Percentiles rank a stretch among this genome's conserved stretches.
phyloP scores from a whole-genome alignment of 306 rosid species.

The Corylus avellana region DNA sequence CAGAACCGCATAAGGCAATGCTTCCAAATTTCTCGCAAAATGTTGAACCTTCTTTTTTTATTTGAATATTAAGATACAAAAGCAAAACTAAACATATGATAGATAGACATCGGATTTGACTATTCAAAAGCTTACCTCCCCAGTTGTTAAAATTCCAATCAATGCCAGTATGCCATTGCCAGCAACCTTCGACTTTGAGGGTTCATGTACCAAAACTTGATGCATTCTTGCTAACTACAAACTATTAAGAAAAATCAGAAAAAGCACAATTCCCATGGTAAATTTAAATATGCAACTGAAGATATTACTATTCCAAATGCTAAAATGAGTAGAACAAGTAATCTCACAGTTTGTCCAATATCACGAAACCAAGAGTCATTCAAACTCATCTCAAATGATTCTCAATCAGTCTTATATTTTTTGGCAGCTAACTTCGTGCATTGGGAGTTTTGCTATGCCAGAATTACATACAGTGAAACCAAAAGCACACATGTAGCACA shows the following conservation, averaged over 20 bases:
- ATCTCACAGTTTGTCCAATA: slow-evolving; percentile 78
- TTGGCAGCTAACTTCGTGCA: slow-evolving; percentile 69
- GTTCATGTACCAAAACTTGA: slow-evolving; percentile 24
- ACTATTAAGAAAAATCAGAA: slow-evolving; percentile 37
- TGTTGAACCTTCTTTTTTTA: not conserved
- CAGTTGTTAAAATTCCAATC: slow-evolving; percentile 92
- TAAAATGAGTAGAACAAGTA: slow-evolving; percentile 14
- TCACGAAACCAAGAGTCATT: slow-evolving; percentile 97
- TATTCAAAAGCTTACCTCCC: slow-evolving; percentile 68
- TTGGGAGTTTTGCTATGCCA: slow-evolving; percentile 20
- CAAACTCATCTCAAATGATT: slow-evolving; percentile 35
- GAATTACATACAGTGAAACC: no score
- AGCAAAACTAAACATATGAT: not conserved
- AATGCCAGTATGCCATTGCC: slow-evolving; percentile 48
- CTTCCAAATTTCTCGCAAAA: not conserved
- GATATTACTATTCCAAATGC: slow-evolving; percentile 8
- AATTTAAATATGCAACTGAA: not conserved
- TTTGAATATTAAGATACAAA: not conserved
- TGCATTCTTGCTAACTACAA: slow-evolving; percentile 57
- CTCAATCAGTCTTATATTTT: slow-evolving; percentile 70
- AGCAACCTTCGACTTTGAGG: slow-evolving; percentile 36
- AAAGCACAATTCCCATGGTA: slow-evolving; percentile 2
- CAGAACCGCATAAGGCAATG: no score
- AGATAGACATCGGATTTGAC: not conserved
- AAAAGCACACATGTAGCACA: no score